Conservation (phyloP, 257 asterid genomes). For the Gentiana macrophylla region DNA sequence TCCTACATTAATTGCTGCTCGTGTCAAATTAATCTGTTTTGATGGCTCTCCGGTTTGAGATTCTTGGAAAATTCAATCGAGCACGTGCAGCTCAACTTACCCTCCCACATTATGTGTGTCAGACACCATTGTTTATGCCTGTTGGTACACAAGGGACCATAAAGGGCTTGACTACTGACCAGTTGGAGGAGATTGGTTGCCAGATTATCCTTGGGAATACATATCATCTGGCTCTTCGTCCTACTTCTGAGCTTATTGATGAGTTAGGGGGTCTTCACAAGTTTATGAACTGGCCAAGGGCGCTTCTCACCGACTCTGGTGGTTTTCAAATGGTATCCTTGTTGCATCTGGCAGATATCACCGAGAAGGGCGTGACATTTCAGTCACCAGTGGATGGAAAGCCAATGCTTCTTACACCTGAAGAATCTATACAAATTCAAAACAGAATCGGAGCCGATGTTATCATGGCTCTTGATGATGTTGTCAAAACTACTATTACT, state of each 20-base stretch:
- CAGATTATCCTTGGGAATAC: slow-evolving; percentile 98
- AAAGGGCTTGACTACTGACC: slow-evolving; percentile 78
- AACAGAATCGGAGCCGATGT: slow-evolving; percentile 97
- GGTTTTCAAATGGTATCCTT: slow-evolving; percentile 99
- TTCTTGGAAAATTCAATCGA: slow-evolving; percentile 92
- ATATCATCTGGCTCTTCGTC: slow-evolving; percentile 92
- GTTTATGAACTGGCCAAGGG: slow-evolving; percentile 98
- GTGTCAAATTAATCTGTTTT: not conserved
- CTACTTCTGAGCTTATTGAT: slow-evolving; percentile 91
- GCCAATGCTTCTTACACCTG: slow-evolving; percentile 97
- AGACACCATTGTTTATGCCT: slow-evolving; percentile 95
- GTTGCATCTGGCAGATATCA: slow-evolving; percentile 95
- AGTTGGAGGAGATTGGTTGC: slow-evolving; percentile 96
- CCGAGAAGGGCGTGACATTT: slow-evolving; percentile 91
- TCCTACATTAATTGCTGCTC: not conserved
- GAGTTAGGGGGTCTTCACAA: slow-evolving; percentile 95
- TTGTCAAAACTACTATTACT: slow-evolving; percentile 87
- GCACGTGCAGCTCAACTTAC: slow-evolving; percentile 91
- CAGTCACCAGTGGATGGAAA: slow-evolving; percentile 99
- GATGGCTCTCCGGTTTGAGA: slow-evolving; percentile 51
- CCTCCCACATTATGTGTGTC: slow-evolving; percentile 78
- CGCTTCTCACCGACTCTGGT: slow-evolving; percentile 93
- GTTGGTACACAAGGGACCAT: slow-evolving; percentile 99
- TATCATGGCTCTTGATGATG: slow-evolving; percentile 99
- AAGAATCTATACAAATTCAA: slow-evolving; percentile 94